phyloP scores from a whole-genome alignment of 2,329 filamentous ascomycete genomes.

The Eurotiales sp. region DNA sequence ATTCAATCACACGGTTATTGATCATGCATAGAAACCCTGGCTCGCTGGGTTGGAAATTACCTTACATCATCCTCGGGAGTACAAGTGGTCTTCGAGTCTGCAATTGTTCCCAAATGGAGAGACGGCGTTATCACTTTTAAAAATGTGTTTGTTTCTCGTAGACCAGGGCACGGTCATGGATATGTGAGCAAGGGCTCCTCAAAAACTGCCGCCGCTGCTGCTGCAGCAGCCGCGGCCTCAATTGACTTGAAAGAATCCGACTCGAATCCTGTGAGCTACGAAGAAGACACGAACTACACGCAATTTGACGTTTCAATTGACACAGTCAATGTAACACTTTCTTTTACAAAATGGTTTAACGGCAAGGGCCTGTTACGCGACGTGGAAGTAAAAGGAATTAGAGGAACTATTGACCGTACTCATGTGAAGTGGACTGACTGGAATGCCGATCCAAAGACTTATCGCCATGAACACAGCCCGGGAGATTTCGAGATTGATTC shows the following conservation, averaged over 20 bases:
- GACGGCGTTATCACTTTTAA: constrained; percentile 94
- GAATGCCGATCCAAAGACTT: constrained; percentile 75
- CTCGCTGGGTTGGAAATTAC: constrained; percentile 91
- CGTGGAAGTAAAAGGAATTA: constrained; percentile 89
- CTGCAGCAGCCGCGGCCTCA: constrained; percentile 68
- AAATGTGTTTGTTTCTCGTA: constrained; percentile 90
- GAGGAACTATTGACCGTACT: constrained; percentile 87
- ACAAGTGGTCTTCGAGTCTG: constrained; percentile 93
- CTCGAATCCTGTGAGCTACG: constrained; percentile 37
- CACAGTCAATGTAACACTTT: constrained; percentile 92
- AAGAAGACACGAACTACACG: constrained; percentile 93
- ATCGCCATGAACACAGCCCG: constrained; percentile 79
- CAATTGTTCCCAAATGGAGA: constrained; percentile 93
- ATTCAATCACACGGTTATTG: neutral
- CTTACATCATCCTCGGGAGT: constrained; percentile 89
- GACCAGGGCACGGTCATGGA: constrained; percentile 75
- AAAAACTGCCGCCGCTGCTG: constrained; percentile 75
- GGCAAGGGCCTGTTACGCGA: constrained; percentile 87
- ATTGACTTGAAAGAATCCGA: constrained; percentile 41
- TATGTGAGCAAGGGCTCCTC: constrained; percentile 92
- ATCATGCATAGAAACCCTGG: constrained; percentile 68
- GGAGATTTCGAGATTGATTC: constrained; percentile 97
- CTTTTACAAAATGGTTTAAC: constrained; percentile 99
- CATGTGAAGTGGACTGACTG: constrained; percentile 69
- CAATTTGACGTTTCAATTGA: constrained; percentile 95